Conservation (phyloP, 148 eudicot genomes). For the Bassia scoparia region DNA sequence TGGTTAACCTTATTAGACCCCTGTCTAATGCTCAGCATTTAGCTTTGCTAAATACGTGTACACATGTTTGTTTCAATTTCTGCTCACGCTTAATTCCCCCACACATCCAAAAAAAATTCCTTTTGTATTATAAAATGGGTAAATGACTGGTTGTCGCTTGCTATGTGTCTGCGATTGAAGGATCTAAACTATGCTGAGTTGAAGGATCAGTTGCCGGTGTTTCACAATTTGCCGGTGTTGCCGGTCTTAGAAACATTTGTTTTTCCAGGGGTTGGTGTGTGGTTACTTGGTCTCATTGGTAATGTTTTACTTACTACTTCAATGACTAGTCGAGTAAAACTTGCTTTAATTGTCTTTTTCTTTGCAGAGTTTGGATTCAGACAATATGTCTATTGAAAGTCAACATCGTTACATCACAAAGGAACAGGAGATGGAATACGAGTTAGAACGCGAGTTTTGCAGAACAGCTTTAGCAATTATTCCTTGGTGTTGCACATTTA, state of each 20-base stretch:
- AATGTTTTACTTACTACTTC: no score
- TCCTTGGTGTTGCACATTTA: no score
- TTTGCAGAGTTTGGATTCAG: no score
- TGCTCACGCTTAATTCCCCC: not conserved
- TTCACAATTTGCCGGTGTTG: not conserved
- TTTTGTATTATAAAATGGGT: not conserved
- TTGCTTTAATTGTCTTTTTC: no score
- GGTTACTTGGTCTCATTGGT: not conserved
- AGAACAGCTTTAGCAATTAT: no score
- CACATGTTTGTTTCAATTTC: not conserved
- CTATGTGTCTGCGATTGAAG: not conserved
- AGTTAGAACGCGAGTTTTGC: no score
- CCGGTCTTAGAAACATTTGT: conserved; percentile 5
- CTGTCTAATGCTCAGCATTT: conserved; percentile 24
- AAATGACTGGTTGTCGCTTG: not conserved
- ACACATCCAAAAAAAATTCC: not conserved
- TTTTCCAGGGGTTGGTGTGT: conserved; percentile 5
- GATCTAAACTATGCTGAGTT: not conserved
- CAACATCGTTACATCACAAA: no score
- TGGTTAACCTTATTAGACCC: conserved; percentile 4
- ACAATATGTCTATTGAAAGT: no score
- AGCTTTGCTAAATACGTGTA: not conserved
- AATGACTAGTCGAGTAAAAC: no score
- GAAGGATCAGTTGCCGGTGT: conserved; percentile 5
- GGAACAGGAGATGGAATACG: no score